phyloP scores from a whole-genome alignment of 129 eudicot genomes.

The Lonicera japonica region DNA sequence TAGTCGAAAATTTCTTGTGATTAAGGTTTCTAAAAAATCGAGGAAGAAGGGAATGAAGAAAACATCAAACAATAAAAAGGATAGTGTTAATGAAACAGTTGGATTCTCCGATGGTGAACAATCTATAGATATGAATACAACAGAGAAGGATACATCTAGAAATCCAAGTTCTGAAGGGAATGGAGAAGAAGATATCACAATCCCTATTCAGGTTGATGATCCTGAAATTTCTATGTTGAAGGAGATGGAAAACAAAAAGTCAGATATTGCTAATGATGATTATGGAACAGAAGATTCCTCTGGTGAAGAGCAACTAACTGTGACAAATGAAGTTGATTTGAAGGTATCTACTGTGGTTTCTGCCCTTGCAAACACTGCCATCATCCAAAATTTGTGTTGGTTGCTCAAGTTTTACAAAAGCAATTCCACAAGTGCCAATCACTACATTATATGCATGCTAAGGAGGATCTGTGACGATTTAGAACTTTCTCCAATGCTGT shows the following conservation, averaged over 20 bases:
- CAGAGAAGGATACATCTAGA: constrained; percentile 22
- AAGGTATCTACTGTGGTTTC: constrained; percentile 67
- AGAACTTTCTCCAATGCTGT: constrained; percentile 94
- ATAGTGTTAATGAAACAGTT: constrained; percentile 24
- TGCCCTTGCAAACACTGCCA: constrained; percentile 71
- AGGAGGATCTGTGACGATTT: constrained; percentile 79
- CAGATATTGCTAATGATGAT: constrained; percentile 27
- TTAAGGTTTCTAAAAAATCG: constrained; percentile 71
- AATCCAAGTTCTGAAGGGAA: constrained; percentile 23
- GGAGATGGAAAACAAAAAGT: constrained; percentile 26
- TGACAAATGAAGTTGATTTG: constrained; percentile 79
- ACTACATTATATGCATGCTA: constrained; percentile 65
- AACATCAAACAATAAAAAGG: constrained; percentile 29
- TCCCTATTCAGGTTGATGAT: constrained; percentile 26
- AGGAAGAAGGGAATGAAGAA: constrained; percentile 62
- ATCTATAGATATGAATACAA: constrained; percentile 17
- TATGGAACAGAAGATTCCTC: constrained; percentile 57
- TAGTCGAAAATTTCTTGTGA: neutral
- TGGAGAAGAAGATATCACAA: constrained; percentile 22
- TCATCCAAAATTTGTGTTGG: constrained; percentile 80
- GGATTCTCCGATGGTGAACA: constrained; percentile 32
- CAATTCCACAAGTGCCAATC: constrained; percentile 78
- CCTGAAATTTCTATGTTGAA: constrained; percentile 24
- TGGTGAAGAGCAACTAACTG: constrained; percentile 52
- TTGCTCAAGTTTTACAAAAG: constrained; percentile 75